Conservation (phyloP, 192 early-diverging fungal genomes). For the Coemansia aciculifera region DNA sequence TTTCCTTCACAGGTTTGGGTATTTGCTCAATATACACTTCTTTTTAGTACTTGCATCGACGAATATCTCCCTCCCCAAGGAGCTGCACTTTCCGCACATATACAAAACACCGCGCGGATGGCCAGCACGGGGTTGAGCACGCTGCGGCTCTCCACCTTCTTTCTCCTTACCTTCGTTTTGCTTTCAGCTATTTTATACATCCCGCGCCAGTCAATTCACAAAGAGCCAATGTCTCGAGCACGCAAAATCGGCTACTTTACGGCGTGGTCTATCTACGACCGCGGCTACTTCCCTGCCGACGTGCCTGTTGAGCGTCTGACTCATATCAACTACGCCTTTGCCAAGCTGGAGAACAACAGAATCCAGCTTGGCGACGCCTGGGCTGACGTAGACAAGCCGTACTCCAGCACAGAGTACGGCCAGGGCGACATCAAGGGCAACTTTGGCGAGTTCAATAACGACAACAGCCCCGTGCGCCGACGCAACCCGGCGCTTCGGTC, state of each 20-base stretch:
- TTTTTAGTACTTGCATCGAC: background rate
- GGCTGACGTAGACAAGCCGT: constrained; percentile 75
- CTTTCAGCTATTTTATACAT: constrained; percentile 31
- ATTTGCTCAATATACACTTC: background rate
- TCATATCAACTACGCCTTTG: constrained; percentile 82
- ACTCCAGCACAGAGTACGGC: constrained; percentile 48
- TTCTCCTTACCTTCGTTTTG: constrained; percentile 19
- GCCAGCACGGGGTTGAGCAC: background rate
- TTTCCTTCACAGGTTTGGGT: background rate
- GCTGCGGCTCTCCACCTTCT: constrained; percentile 14
- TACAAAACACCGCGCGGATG: background rate
- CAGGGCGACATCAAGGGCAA: constrained; percentile 66
- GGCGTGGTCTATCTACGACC: constrained; percentile 71
- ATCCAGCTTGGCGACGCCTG: constrained; percentile 72
- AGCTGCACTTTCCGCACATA: too few relatives aligned
- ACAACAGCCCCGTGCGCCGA: constrained; percentile 40
- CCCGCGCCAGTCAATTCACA: constrained; percentile 5
- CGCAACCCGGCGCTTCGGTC: constrained; percentile 69
- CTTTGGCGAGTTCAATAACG: constrained; percentile 65
- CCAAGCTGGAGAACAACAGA: constrained; percentile 65
- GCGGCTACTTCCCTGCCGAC: constrained; percentile 63
- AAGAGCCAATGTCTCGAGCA: constrained; percentile 15
- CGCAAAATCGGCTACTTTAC: constrained; percentile 58
- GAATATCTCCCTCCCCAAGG: background rate
- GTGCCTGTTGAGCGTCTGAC: constrained; percentile 67